These are phyloP conservation scores for Strigomonas culicis DNA, from an alignment of 208 protist genomes.

Conservation along the genomic window DNA sequence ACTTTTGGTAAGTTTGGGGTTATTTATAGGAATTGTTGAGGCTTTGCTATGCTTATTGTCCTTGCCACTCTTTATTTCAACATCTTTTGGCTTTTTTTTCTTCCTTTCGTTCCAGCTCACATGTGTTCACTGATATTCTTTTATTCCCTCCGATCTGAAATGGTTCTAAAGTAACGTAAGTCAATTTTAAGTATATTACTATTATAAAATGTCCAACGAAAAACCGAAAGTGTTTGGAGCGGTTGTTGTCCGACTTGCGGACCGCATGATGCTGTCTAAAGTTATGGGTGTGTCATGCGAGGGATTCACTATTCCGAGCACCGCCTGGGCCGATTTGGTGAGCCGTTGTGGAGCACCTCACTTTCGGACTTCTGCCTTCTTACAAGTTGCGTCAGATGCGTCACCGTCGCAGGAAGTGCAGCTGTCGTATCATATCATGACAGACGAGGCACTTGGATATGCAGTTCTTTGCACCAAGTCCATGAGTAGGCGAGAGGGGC, in stretches of 20 bases:
- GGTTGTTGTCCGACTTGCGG: constrained; percentile 72
- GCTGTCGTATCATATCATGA: constrained; percentile 83
- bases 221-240: constrained; percentile 46
- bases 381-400: constrained; percentile 33
- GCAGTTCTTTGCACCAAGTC: constrained; percentile 50
- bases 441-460: constrained; percentile 69
- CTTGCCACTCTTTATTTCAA: not conserved
- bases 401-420: constrained; percentile 37
- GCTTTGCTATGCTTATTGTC: not conserved
- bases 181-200: too few species aligned
- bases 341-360: constrained; percentile 73
- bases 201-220: constrained; percentile 10
- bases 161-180: too few species aligned
- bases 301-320: constrained; percentile 66
- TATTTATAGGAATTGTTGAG: too few species aligned
- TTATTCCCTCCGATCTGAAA: constrained; percentile 7
- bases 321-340: constrained; percentile 73
- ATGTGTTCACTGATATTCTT: constrained; percentile 7
- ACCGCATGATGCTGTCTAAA: constrained; percentile 75
- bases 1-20: too few species aligned
- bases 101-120: not conserved
- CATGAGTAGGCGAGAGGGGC: constrained; percentile 47
- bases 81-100: constrained; percentile 2
- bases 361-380: constrained; percentile 70
- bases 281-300: constrained; percentile 41